A percentile compares a stretch with the other conserved stretches of the same genome.
Evolutionary conservation across 306 rosid species (phyloP).

Genomic region (Cucumis hystrix): DNA sequence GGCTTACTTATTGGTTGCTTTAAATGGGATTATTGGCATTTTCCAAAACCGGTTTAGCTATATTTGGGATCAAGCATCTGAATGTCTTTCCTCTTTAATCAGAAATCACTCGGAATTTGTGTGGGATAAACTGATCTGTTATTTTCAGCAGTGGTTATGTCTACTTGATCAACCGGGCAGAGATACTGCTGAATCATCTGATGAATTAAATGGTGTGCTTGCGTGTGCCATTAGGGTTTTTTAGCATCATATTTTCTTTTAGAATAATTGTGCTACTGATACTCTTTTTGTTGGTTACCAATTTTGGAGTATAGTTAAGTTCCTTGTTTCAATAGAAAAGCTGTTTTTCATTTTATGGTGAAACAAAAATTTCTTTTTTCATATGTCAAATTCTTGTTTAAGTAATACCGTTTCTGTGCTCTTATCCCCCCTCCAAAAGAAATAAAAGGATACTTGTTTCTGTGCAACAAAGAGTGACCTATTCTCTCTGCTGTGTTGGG

Average conservation of each 20-base stretch:
- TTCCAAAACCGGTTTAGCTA: conserved; percentile 64
- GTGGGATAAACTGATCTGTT: conserved; percentile 41
- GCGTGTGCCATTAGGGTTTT: background rate
- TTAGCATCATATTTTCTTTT: background rate
- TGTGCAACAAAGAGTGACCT: background rate
- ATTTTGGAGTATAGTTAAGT: background rate
- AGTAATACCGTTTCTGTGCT: too few species aligned
- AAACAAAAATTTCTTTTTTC: background rate
- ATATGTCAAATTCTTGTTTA: background rate
- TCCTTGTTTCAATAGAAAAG: background rate
- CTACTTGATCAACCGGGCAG: conserved; percentile 20
- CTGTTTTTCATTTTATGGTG: background rate
- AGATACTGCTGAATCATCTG: conserved; percentile 14
- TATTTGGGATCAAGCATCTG: conserved; percentile 64
- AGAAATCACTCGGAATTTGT: conserved; percentile 31
- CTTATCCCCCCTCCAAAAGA: too few species aligned
- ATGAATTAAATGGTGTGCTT: conserved; percentile 30
- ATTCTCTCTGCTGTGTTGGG: background rate
- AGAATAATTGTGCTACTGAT: background rate
- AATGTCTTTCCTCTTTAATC: conserved; percentile 64
- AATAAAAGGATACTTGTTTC: background rate
- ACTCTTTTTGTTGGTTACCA: background rate
- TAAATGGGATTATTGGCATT: conserved; percentile 61
- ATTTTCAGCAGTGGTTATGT: conserved; percentile 35
- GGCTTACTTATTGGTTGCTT: conserved; percentile 48